These are phyloP conservation scores for Lentinus brumalis DNA, from an alignment of 768 basidiomycete genomes.

Conservation along the genomic window DNA sequence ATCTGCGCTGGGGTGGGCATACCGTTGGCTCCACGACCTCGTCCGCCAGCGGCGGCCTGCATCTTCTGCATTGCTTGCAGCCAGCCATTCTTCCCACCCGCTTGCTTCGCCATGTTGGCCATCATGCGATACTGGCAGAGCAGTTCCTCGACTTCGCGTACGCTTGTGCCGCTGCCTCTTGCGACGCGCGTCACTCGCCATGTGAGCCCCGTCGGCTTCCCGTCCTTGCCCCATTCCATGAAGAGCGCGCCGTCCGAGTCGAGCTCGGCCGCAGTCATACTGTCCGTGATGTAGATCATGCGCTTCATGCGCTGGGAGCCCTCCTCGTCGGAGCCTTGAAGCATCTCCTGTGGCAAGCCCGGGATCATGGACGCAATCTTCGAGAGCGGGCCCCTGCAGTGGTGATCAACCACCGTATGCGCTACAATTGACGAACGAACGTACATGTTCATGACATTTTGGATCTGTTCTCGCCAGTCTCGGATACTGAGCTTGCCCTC, in stretches of 20 bases:
- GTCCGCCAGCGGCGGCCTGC: slow-evolving; percentile 83
- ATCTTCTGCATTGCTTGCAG: slow-evolving; percentile 90
- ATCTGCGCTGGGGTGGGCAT: slow-evolving; percentile 94
- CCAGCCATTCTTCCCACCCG: slow-evolving; percentile 97
- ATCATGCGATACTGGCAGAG: slow-evolving; percentile 98
- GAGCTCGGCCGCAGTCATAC: slow-evolving; percentile 91
- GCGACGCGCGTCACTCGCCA: slow-evolving; percentile 91
- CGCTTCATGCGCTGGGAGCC: slow-evolving; percentile 89
- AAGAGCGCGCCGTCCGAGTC: slow-evolving; percentile 94
- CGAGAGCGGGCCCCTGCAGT: slow-evolving; percentile 89
- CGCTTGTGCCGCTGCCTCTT: slow-evolving; percentile 89
- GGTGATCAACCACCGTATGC: slow-evolving; percentile 17
- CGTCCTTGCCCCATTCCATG: slow-evolving; percentile 81
- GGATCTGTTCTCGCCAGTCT: slow-evolving; percentile 97
- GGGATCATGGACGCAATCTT: slow-evolving; percentile 99
- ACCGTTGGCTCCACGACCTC: slow-evolving; percentile 83
- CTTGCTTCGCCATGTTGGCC: slow-evolving; percentile 98
- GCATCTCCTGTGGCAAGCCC: slow-evolving; percentile 87
- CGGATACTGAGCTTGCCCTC: slow-evolving; percentile 96
- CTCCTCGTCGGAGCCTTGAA: slow-evolving; percentile 94
- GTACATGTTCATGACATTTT: slow-evolving; percentile 97
- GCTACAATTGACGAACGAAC: slow-evolving; percentile 27
- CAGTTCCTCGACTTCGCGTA: slow-evolving; percentile 97
- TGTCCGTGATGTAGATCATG: slow-evolving; percentile 98
- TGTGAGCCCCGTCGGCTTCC: slow-evolving; percentile 83